These are phyloP conservation scores for Phoma herbarum DNA, from an alignment of 2,329 filamentous ascomycete species.

Conservation along the genomic window DNA sequence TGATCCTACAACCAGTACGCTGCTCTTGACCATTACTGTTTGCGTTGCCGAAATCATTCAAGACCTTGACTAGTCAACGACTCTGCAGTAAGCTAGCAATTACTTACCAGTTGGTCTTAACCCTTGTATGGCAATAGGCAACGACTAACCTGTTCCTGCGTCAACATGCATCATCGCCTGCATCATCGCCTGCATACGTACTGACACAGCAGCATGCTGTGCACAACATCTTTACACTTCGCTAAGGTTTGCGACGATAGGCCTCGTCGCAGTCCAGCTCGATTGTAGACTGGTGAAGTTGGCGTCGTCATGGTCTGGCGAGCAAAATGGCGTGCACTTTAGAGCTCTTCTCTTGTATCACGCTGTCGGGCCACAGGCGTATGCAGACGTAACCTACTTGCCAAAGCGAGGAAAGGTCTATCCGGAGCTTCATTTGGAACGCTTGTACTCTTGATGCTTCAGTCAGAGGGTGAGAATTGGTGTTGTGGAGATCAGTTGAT, in stretches of 20 bases:
- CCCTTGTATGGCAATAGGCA: neutral
- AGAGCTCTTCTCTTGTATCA: neutral
- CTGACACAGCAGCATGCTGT: conserved; percentile 10
- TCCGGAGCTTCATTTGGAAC: neutral
- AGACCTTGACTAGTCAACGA: neutral
- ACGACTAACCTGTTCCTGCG: conserved; percentile 4
- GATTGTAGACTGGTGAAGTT: neutral
- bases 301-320: neutral
- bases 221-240: neutral
- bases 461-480: conserved; percentile 9
- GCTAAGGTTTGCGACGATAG: neutral
- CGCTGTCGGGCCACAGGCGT: neutral
- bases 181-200: neutral
- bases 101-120: neutral
- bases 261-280: neutral
- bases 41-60: neutral
- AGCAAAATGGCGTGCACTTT: neutral
- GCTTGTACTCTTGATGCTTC: neutral
- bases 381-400: neutral
- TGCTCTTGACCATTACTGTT: neutral
- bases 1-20: neutral
- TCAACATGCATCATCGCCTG: neutral
- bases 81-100: neutral
- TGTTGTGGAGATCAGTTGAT: neutral
- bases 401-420: neutral